Evolutionary conservation across 768 basidiomycete species (phyloP).

Genomic region (Termitomyces sp.): DNA sequence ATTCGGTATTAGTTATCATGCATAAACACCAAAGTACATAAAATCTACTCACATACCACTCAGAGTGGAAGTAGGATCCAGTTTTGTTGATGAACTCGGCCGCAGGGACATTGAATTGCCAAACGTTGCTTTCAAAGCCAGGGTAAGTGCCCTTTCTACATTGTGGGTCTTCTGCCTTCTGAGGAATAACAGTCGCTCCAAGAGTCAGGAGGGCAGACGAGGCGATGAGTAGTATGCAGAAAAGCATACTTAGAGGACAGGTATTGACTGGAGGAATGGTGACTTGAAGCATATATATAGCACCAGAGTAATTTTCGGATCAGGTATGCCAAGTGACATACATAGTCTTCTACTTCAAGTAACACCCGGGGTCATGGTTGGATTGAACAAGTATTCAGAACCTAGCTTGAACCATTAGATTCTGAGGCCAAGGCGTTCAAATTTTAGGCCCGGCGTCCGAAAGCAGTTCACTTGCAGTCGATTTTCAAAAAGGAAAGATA

Average conservation of each 20-base stretch:
- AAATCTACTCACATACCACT: slow-evolving; percentile 13
- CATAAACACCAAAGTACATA: background rate
- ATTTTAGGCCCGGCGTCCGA: background rate
- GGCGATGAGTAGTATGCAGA: background rate
- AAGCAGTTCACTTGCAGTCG: background rate
- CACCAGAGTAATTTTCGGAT: background rate
- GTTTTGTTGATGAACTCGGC: slow-evolving; percentile 5
- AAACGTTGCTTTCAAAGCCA: slow-evolving; percentile 8
- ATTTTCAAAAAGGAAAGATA: background rate
- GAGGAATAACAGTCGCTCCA: background rate
- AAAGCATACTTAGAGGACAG: background rate
- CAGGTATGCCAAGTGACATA: background rate
- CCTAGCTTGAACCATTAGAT: background rate
- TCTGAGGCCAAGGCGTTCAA: background rate
- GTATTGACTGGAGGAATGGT: background rate
- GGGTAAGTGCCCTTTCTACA: slow-evolving; percentile 1
- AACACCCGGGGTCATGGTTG: no score
- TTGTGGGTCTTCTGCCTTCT: background rate
- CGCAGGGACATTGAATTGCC: slow-evolving; percentile 7
- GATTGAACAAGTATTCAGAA: background rate
- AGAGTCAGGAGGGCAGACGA: background rate
- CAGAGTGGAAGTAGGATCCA: slow-evolving; percentile 9
- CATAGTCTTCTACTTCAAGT: no score
- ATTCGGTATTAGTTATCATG: background rate
- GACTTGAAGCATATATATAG: background rate